Conservation (phyloP, 768 basidiomycete species). For the Hericium rajendrae region DNA sequence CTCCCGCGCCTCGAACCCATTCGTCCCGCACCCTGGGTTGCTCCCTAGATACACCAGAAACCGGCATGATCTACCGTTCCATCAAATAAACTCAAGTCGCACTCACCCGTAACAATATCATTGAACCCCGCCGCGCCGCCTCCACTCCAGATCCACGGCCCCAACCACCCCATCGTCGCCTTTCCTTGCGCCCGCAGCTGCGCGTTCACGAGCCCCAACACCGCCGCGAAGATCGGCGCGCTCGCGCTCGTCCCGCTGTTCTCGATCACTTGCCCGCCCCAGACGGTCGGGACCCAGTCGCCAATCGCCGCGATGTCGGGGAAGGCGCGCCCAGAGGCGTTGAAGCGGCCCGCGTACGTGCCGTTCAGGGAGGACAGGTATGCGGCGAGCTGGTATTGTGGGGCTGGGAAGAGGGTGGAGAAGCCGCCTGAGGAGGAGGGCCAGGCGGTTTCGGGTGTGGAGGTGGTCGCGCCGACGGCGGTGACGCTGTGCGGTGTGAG, state of each 20-base stretch:
- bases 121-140: slow-evolving; percentile 15
- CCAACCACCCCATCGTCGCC: slow-evolving; percentile 21
- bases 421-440: slow-evolving; percentile 13
- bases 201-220: slow-evolving; percentile 22
- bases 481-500: background rate
- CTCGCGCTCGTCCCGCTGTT: slow-evolving; percentile 16
- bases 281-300: slow-evolving; percentile 7
- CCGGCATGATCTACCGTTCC: no score
- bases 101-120: slow-evolving; percentile 19
- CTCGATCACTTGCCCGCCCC: background rate
- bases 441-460: slow-evolving; percentile 7
- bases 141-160: slow-evolving; percentile 19
- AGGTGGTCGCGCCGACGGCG: background rate
- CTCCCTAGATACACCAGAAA: background rate
- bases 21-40: slow-evolving; percentile 20
- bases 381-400: slow-evolving; percentile 1
- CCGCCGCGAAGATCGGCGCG: slow-evolving; percentile 18
- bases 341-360: slow-evolving; percentile 10
- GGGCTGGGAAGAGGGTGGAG: slow-evolving; percentile 15
- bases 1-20: slow-evolving; percentile 16
- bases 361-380: slow-evolving; percentile 9
- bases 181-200: slow-evolving; percentile 17
- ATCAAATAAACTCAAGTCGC: no score
- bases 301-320: slow-evolving; percentile 15
- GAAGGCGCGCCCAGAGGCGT: slow-evolving; percentile 11